Conservation (phyloP, 2,329 filamentous ascomycete species). For the Exserohilum rostratum region DNA sequence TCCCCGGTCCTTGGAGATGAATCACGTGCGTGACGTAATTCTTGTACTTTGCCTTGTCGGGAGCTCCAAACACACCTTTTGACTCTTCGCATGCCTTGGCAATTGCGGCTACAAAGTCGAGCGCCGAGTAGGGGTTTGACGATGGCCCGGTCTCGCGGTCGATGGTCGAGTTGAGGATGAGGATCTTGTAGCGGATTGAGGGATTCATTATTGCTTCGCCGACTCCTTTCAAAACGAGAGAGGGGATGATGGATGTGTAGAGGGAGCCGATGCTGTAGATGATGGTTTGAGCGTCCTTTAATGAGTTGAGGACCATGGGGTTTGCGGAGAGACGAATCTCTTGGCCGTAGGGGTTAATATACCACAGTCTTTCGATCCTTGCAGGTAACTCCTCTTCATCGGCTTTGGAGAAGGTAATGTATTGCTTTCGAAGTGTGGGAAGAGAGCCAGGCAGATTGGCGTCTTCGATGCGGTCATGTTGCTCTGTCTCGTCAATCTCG, state of each 20-base stretch:
- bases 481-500: slow-evolving; percentile 53
- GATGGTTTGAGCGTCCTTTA: slow-evolving; percentile 69
- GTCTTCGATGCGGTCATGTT: slow-evolving; percentile 74
- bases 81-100: slow-evolving; percentile 69
- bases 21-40: slow-evolving; percentile 84
- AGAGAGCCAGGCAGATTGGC: slow-evolving; percentile 82
- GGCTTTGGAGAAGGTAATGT: slow-evolving; percentile 80
- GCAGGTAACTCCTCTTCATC: slow-evolving; percentile 76
- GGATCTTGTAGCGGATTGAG: slow-evolving; percentile 70
- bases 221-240: slow-evolving; percentile 77
- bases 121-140: slow-evolving; percentile 68
- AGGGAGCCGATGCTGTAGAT: slow-evolving; percentile 94
- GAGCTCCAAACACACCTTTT: slow-evolving; percentile 13
- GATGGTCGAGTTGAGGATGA: slow-evolving; percentile 81
- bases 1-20: slow-evolving; percentile 73
- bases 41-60: slow-evolving; percentile 57
- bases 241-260: slow-evolving; percentile 88
- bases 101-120: slow-evolving; percentile 83
- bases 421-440: slow-evolving; percentile 77
- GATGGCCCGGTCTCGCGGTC: slow-evolving; percentile 87
- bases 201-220: slow-evolving; percentile 66
- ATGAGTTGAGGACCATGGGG: slow-evolving; percentile 73
- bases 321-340: slow-evolving; percentile 88
- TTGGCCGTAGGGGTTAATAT: slow-evolving; percentile 98
- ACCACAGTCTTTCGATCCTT: slow-evolving; percentile 85